Conservation (phyloP, 163 green algal species). For the Prototheca cutis region DNA sequence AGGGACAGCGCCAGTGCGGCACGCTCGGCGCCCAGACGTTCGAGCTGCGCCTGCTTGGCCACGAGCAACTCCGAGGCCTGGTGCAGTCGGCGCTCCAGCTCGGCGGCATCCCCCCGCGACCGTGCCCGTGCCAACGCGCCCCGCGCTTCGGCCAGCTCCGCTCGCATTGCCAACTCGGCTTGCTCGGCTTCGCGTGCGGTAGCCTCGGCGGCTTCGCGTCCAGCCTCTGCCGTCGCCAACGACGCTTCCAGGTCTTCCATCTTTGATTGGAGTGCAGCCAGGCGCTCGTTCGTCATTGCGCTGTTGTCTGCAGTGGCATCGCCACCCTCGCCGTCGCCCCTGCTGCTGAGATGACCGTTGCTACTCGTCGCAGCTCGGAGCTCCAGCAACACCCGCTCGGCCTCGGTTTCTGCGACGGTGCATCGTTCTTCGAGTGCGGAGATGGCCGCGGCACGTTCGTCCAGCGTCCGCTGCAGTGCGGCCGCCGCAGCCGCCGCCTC, state of each 20-base stretch:
- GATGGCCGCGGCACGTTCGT: constrained; percentile 26
- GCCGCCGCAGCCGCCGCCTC: constrained; percentile 31
- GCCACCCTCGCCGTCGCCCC: too few relatives aligned
- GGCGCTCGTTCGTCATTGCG: too few relatives aligned
- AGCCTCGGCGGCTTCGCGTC: neutral
- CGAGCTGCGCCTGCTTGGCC: constrained; percentile 59
- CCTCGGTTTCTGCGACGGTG: too few relatives aligned
- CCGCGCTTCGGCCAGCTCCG: neutral
- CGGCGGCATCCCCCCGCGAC: constrained; percentile 10
- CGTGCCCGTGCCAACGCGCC: constrained; percentile 1
- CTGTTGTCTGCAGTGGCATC: too few relatives aligned
- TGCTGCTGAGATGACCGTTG: too few relatives aligned
- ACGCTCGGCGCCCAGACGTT: constrained; percentile 46
- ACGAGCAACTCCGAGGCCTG: constrained; percentile 63
- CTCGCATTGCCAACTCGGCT: too few relatives aligned
- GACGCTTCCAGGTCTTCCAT: too few relatives aligned
- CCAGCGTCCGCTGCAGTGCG: constrained; percentile 10
- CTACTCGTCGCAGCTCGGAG: too few relatives aligned
- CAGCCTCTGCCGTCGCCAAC: too few relatives aligned
- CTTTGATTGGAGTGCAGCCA: too few relatives aligned
- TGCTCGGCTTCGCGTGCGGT: too few relatives aligned
- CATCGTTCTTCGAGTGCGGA: constrained; percentile 22
- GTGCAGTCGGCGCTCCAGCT: constrained; percentile 37
- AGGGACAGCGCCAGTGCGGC: constrained; percentile 47
- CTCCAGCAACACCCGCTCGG: too few relatives aligned